Base-by-base conservation (phyloP, 2,329 filamentous ascomycete species). In the Amauroascus verrucosus region DNA sequence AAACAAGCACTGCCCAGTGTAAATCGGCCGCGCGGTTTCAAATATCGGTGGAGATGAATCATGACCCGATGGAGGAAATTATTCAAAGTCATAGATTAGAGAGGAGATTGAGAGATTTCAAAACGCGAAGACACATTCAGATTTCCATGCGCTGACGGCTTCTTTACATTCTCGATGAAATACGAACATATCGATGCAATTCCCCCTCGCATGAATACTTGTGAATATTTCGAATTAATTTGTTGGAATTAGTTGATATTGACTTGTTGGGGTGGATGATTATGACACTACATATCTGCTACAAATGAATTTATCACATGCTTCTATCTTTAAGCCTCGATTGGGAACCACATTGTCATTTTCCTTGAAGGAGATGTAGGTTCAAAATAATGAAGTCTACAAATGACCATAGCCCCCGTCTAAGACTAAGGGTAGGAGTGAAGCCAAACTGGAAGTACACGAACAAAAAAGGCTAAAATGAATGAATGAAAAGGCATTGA, bases 1-100 rank as follows among this genome's bases (percentile, higher is more conserved):
- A 40, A 60, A 63, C 37, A 48, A 64, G 11, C 16, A 59, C 14
- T 70, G 68, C 54, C 33, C 50, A 37, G 63, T 63, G 55, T 70
- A 61, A 56, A 45, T 40, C 26, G 14, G 28, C 16, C 1, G 20
- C 18, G n/a, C 38, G 13, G 11, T 2, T 8, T 18, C 35, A 37
- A 35, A n/a, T 20, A n/a, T 2, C 28, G 6, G 14, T 22, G 44
- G 22, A 30, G 14, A 33, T n/a, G n/a, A n/a, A n/a, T n/a, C n/a
- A n/a, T 24, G 28, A 16, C n/a, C 37, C 2, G 11, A 13, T 22
- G 43, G 20, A 33, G 1, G 24, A 11, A 33, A 14, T 7, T 20
- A 32, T 16, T 30, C 41, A 24, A 30, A 16, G 16, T 13, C 20
- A 13, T 43, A 43, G 40, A 43, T 16, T 28, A 45, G 8, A 45